Evolutionary conservation across 768 basidiomycete genomes (phyloP), one percentile per base, ranked within the genome.

Genomic region (Termitomyces sp.): DNA sequence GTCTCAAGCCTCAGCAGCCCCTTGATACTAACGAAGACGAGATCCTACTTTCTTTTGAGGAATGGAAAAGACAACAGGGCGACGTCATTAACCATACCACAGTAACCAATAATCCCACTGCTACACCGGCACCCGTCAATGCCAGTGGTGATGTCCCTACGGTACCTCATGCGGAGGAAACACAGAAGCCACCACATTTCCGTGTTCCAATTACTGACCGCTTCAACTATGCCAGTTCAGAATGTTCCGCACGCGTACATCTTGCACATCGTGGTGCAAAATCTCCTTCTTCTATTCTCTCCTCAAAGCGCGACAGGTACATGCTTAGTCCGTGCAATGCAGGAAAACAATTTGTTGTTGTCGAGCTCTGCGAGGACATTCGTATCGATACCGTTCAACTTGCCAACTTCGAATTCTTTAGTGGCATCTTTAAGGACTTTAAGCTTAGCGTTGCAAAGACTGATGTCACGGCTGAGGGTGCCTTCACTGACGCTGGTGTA

Each of bases 391-490:
- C 94, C 0, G 87, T 98, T 48, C 95, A 98, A 70, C 76, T 99
- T 18, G 95, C 95, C 59, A 96, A 98, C 69, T 97, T 92, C 69
- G 96, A 99, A 75, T 98, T 98, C 76, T 99, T 98, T 74, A 93
- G 90, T 63, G 95, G 95, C 2, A 91, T 97, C 14, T 95, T 98
- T 77, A 90, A 91, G 72, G 93, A 96, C 57, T 89, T 98, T 62
- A 82, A 82, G 5, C 87, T 98, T 50, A 91, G 89, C 70, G 93
- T 83, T 12, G 86, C 93, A 1, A 97, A 95, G 64, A 91, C 87
- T 9, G 89, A 89, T 63, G 81, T 82, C 8, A 81, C 78, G 20
- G 79, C 79, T 43, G 71, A 77, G 30, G 80, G 84, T 14, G 83
- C 77, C 26, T 94, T 92, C 90, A 82, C 80, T 14, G 76, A 75